Evolutionary conservation across 2,329 filamentous ascomycete species (phyloP), one percentile per base, ranked within the genome.

Genomic region (Colletotrichum echinochloae): DNA sequence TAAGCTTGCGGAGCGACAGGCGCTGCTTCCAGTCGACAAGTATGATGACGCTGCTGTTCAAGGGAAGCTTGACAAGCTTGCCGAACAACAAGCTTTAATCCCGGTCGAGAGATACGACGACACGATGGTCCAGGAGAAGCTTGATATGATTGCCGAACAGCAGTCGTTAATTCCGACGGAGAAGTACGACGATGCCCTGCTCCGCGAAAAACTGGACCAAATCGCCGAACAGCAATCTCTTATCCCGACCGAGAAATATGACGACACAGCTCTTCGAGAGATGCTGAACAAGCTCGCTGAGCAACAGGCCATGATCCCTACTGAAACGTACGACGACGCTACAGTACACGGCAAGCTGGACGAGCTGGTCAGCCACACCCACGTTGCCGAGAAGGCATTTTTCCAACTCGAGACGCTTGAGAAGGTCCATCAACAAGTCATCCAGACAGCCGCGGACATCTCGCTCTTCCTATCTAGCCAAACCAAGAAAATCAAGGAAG

Each of bases 371-470:
- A 88, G 88, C 60, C 89, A 93, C 76, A 89, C 88, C 39, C 85
- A 89, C 33, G 86, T 88, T 26, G 88, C 93, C 0, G 88, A 88
- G 61, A 91, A 94, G 77, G 90, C 92, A 1, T 88, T 94, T 44
- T 85, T 87, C 6, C 93, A 95, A 74, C 88, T 98, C 55, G 91
- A 92, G 72, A 93, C 93, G 30, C 87, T 99, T 6, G 94, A 98
- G 74, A 89, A 94, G 79, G 96, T 98, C 60, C 94, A 98, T 76
- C 88, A 92, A 73, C 93, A 97, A 74, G 94, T 99, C 66, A 89
- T 94, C 78, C 87, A 90, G 70, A 97, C 94, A 1, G 94, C 95
- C 1, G 89, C 90, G 26, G 94, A 97, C 77, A 91, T 99, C 65
- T 92, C 92, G 2, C 89, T 91, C 51, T 97, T 98, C 78, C 88